These are phyloP conservation scores for Nicotiana tabacum DNA, from an alignment of 257 asterid species.

Conservation along the genomic window DNA sequence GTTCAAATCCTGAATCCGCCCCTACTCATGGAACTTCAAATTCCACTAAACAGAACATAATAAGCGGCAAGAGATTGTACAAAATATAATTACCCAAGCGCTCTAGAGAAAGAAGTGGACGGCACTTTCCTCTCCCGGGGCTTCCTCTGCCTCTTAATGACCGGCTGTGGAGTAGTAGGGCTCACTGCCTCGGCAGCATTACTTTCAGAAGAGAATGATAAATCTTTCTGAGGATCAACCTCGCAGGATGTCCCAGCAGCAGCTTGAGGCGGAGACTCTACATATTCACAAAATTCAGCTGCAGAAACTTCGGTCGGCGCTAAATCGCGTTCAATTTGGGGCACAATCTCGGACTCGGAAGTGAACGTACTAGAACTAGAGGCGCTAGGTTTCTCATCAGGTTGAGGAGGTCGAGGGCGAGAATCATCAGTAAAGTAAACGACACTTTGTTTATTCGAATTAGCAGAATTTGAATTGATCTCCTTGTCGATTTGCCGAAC, in stretches of 20 bases:
- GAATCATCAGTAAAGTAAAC: neutral
- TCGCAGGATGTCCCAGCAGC: conserved; percentile 10
- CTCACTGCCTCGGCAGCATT: conserved; percentile 1
- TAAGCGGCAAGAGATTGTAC: neutral
- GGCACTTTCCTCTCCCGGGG: conserved; percentile 94
- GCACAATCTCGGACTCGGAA: neutral
- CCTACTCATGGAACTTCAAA: neutral
- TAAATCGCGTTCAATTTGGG: neutral
- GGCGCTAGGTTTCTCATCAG: neutral
- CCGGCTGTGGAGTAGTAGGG: neutral
- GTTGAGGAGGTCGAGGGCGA: neutral
- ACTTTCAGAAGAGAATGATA: neutral
- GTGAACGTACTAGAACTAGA: neutral
- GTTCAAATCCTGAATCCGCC: too few relatives aligned
- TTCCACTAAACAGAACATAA: neutral
- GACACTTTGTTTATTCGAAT: neutral
- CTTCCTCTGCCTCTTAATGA: conserved; percentile 44
- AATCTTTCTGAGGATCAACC: conserved; percentile 11
- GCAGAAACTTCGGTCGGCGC: neutral
- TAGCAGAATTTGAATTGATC: conserved; percentile 5
- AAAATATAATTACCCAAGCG: conserved; percentile 51
- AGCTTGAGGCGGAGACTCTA: neutral
- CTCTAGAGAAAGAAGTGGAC: conserved; percentile 86
- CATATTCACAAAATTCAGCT: neutral
- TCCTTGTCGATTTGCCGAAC: conserved; percentile 31